Evolutionary conservation across 106 monocot species (phyloP).

Genomic region (Allium fistulosum): DNA sequence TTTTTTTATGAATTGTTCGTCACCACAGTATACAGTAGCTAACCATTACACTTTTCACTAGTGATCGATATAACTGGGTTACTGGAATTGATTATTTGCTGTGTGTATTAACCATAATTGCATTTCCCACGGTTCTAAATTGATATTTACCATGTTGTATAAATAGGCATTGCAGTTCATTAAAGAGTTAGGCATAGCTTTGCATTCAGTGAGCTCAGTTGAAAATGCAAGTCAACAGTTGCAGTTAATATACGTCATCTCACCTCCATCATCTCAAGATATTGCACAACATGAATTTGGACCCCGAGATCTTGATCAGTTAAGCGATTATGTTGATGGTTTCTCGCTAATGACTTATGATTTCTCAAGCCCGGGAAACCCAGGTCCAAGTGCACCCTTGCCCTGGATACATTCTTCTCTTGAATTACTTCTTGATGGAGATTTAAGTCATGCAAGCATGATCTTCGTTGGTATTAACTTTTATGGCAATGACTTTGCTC

Average conservation of each 20-base stretch:
- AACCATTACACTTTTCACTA: no score
- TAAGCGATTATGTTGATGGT: slow-evolving; percentile 67
- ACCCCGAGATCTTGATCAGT: slow-evolving; percentile 49
- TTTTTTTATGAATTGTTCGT: no score
- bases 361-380: slow-evolving; percentile 72
- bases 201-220: slow-evolving; percentile 58
- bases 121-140: no score
- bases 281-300: slow-evolving; percentile 71
- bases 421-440: slow-evolving; percentile 47
- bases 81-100: no score
- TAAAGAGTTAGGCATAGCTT: slow-evolving; percentile 42
- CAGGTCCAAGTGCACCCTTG: slow-evolving; percentile 92
- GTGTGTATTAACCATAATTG: no score
- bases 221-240: slow-evolving; percentile 30
- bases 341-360: slow-evolving; percentile 99
- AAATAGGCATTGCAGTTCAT: slow-evolving; percentile 67
- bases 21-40: no score
- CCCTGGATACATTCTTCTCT: slow-evolving; percentile 62
- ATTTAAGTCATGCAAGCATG: slow-evolving; percentile 25
- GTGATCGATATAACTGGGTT: no score
- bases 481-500: slow-evolving; percentile 86
- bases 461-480: slow-evolving; percentile 93
- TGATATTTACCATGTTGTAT: not conserved
- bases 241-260: slow-evolving; percentile 76
- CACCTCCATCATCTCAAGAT: slow-evolving; percentile 56